Percentiles rank a stretch among this genome's conserved stretches.
Conservation (phyloP, 345 rosid genomes). For the Camelina neglecta region DNA sequence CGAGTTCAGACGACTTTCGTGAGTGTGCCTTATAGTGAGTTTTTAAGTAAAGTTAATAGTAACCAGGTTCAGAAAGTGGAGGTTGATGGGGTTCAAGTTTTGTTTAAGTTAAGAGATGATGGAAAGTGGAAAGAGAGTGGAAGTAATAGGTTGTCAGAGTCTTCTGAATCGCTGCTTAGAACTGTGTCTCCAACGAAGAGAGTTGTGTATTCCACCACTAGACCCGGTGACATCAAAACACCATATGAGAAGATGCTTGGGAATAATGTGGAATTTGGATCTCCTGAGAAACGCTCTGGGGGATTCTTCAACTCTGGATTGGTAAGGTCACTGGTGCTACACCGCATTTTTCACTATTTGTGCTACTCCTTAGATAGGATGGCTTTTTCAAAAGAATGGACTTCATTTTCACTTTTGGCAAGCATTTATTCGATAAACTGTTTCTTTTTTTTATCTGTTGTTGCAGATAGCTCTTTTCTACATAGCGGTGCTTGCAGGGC, state of each 20-base stretch:
- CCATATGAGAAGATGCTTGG: slow-evolving; percentile 96
- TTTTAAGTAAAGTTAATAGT: slow-evolving; percentile 67
- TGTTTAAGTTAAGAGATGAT: slow-evolving; percentile 78
- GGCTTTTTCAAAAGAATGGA: neutral
- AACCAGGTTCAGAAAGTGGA: slow-evolving; percentile 87
- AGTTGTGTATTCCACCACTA: slow-evolving; percentile 76
- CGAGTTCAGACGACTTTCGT: slow-evolving; percentile 62
- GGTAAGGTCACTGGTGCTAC: slow-evolving; percentile 50
- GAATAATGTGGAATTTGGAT: slow-evolving; percentile 87
- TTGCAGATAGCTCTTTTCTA: slow-evolving; percentile 83
- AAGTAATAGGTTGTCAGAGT: slow-evolving; percentile 57
- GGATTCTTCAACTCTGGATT: slow-evolving; percentile 81
- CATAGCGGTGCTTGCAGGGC: slow-evolving; percentile 79
- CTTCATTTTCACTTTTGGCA: slow-evolving; percentile 7
- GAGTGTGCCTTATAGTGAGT: slow-evolving; percentile 88
- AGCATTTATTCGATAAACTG: neutral
- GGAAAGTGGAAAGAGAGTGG: slow-evolving; percentile 54
- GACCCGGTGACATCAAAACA: slow-evolving; percentile 82
- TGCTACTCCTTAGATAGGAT: neutral
- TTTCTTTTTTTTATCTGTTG: slow-evolving; percentile 8
- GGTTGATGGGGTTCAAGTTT: slow-evolving; percentile 82
- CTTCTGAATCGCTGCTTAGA: slow-evolving; percentile 63
- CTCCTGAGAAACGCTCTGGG: slow-evolving; percentile 86
- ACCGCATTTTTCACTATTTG: neutral
- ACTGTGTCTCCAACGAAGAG: slow-evolving; percentile 64